Percentiles rank a stretch among this genome's conserved stretches.
phyloP scores from a whole-genome alignment of 2,329 filamentous ascomycete genomes.

The Lasiodiplodia gonubiensis region DNA sequence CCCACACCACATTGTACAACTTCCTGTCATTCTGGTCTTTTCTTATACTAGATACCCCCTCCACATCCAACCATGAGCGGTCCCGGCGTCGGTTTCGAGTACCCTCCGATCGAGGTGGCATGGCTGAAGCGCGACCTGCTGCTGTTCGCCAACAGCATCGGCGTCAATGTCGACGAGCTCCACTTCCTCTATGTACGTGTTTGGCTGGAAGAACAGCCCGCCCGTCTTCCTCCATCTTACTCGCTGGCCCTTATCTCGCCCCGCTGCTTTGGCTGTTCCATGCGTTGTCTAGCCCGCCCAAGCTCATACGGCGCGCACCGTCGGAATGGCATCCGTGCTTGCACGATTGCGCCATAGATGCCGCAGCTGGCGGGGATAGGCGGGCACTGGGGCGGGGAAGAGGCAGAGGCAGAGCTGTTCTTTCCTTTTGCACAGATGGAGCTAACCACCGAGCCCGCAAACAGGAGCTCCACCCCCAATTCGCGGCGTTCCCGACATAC shows the following conservation, averaged over 20 bases:
- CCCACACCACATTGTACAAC: slow-evolving; percentile 1
- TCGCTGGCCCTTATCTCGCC: background rate
- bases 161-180: slow-evolving; percentile 82
- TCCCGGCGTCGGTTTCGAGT: slow-evolving; percentile 76
- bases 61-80: slow-evolving; percentile 30
- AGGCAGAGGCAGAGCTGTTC: background rate
- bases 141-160: slow-evolving; percentile 90
- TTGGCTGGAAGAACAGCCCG: background rate
- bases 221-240: background rate
- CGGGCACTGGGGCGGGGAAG: background rate
- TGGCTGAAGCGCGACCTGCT: slow-evolving; percentile 90
- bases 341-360: background rate
- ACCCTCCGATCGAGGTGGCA: slow-evolving; percentile 73
- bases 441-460: background rate
- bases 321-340: background rate
- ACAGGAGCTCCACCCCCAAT: slow-evolving; percentile 85
- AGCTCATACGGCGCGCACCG: background rate
- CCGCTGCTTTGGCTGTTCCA: background rate
- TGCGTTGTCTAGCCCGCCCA: background rate
- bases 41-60: background rate
- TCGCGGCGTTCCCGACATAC: slow-evolving; percentile 88
- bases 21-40: background rate
- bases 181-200: slow-evolving; percentile 83
- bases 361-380: background rate
- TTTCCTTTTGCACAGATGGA: background rate